A percentile compares a stretch with the other conserved stretches of the same genome.
Conservation (phyloP, 225 moss, liverwort and hornwort species). For the Physcomitrellopsis africana region DNA sequence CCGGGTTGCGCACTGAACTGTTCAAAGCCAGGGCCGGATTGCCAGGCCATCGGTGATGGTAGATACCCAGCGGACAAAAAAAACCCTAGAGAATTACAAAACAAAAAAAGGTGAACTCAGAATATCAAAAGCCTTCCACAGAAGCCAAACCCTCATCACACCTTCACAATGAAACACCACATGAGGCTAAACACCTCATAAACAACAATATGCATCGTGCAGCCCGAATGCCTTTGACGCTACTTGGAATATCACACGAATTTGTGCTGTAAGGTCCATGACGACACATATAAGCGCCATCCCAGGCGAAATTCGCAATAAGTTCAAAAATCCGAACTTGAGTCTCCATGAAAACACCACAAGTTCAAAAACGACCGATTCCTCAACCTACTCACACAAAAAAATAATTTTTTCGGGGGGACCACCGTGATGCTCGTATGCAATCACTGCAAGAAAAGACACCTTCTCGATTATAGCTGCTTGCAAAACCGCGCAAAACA, state of each 20-base stretch:
- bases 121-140: background rate
- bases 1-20: constrained; percentile 41
- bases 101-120: background rate
- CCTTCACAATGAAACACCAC: background rate
- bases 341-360: background rate
- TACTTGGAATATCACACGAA: background rate
- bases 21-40: constrained; percentile 41
- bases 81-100: constrained; percentile 16
- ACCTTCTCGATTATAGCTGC: too few species aligned
- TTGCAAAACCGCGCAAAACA: too few species aligned
- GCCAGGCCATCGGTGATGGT: constrained; percentile 38
- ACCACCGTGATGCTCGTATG: too few species aligned
- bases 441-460: too few species aligned
- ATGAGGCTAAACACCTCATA: background rate
- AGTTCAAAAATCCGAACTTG: background rate
- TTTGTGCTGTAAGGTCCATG: background rate
- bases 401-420: too few species aligned
- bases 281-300: background rate
- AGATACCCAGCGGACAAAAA: background rate
- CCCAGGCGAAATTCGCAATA: background rate
- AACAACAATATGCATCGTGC: background rate
- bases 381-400: background rate
- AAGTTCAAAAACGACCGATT: background rate
- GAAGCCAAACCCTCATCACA: background rate
- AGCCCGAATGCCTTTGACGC: background rate